phyloP scores from a whole-genome alignment of 2,329 filamentous ascomycete species.

The Diaporthe ampelina region DNA sequence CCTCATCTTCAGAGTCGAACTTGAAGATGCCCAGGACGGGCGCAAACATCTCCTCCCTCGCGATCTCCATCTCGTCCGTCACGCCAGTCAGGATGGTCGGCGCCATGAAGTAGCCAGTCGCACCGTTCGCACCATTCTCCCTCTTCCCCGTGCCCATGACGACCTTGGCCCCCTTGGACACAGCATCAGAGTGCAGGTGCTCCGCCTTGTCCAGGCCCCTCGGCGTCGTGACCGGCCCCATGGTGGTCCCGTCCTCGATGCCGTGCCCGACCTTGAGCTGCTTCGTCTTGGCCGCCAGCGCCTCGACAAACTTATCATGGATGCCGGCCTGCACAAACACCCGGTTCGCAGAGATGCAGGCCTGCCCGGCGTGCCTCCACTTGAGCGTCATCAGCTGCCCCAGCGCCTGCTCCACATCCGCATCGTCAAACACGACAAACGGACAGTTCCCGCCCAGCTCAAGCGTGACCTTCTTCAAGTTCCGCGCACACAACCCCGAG shows the following conservation, averaged over 20 bases:
- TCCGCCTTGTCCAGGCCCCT: conserved; percentile 53
- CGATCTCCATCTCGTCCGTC: conserved; percentile 44
- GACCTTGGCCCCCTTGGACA: conserved; percentile 44
- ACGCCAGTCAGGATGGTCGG: conserved; percentile 76
- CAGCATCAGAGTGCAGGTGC: conserved; percentile 43
- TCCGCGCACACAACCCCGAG: conserved; percentile 71
- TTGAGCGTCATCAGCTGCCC: conserved; percentile 55
- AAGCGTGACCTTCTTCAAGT: conserved; percentile 78
- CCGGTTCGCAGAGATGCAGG: conserved; percentile 75
- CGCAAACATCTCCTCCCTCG: conserved; percentile 45
- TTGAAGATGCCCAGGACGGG: conserved; percentile 42
- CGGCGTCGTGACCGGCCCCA: conserved; percentile 54
- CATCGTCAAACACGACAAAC: conserved; percentile 77
- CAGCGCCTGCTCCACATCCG: conserved; percentile 73
- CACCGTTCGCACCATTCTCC: conserved; percentile 58
- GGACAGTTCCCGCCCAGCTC: conserved; percentile 81
- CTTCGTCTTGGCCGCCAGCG: conserved; percentile 53
- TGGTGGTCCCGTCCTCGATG: conserved; percentile 48
- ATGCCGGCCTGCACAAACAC: conserved; percentile 75
- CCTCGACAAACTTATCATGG: conserved; percentile 71
- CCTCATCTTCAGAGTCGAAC: conserved; percentile 52
- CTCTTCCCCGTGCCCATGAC: conserved; percentile 63
- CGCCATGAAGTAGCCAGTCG: conserved; percentile 77
- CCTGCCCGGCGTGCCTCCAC: conserved; percentile 71
- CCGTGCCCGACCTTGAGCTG: conserved; percentile 45